Evolutionary conservation across 257 asterid genomes (phyloP).

Genomic region (Cinchona pubescens): DNA sequence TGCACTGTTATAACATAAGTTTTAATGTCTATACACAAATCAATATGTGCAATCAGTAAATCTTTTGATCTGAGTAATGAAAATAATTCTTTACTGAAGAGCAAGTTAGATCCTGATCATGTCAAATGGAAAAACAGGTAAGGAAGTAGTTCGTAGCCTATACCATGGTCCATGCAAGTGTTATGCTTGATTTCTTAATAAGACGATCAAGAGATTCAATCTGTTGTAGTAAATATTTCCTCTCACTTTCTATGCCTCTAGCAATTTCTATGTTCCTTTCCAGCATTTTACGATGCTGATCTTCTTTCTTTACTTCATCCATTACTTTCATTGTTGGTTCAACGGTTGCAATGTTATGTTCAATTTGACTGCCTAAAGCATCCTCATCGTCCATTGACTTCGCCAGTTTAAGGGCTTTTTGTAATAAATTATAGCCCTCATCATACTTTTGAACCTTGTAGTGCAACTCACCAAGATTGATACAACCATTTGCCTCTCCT

Average conservation of each 20-base stretch:
- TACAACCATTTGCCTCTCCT: constrained; percentile 95
- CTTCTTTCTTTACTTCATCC: constrained; percentile 63
- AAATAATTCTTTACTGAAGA: background rate
- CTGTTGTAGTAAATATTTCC: constrained; percentile 68
- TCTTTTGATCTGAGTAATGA: too few relatives aligned
- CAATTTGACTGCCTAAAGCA: constrained; percentile 54
- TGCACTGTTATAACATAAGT: too few relatives aligned
- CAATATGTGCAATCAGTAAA: background rate
- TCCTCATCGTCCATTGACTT: constrained; percentile 87
- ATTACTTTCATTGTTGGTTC: constrained; percentile 58
- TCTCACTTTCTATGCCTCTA: constrained; percentile 64
- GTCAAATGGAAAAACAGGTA: constrained; percentile 13
- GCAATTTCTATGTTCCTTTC: constrained; percentile 56
- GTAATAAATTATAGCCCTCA: constrained; percentile 71
- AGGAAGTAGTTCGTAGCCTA: background rate
- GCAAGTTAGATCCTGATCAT: constrained; percentile 17
- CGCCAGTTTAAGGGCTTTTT: constrained; percentile 73
- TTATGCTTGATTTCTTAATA: constrained; percentile 69
- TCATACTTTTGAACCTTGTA: constrained; percentile 63
- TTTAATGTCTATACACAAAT: too few relatives aligned
- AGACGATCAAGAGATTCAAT: constrained; percentile 60
- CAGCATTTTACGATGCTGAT: constrained; percentile 73
- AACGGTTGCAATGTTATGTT: constrained; percentile 58
- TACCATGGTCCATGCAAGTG: constrained; percentile 69
- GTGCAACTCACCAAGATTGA: constrained; percentile 80